Evolutionary conservation across 2,329 filamentous ascomycete species (phyloP).

Genomic region (Amauroascus niger): DNA sequence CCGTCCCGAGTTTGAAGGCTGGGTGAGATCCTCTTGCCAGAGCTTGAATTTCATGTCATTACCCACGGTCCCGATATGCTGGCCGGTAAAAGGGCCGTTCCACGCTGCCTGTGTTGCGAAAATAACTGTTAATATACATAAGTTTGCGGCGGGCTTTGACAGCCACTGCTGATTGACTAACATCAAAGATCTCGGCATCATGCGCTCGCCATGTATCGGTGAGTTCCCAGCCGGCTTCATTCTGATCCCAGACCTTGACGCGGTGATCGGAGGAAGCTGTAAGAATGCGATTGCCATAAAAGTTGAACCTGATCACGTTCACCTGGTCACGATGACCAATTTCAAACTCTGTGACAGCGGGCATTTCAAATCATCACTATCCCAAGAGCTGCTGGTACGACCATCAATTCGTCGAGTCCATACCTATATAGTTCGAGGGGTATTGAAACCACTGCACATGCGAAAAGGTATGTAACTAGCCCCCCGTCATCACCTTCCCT

Average conservation of each 20-base stretch:
- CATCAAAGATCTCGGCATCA: slow-evolving; percentile 80
- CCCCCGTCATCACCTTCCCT: too few relatives aligned
- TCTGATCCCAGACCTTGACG: slow-evolving; percentile 77
- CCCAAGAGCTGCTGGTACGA: not conserved
- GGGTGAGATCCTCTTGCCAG: slow-evolving; percentile 82
- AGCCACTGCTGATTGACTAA: slow-evolving; percentile 31
- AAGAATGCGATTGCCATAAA: slow-evolving; percentile 82
- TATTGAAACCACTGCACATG: too few relatives aligned
- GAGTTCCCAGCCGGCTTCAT: slow-evolving; percentile 65
- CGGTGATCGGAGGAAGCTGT: slow-evolving; percentile 87
- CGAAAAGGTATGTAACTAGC: too few relatives aligned
- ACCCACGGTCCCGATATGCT: slow-evolving; percentile 77
- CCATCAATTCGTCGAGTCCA: not conserved
- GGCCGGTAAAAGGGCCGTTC: slow-evolving; percentile 82
- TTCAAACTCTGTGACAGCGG: slow-evolving; percentile 37
- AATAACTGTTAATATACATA: slow-evolving; percentile 18
- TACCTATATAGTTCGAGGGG: not conserved
- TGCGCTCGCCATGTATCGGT: slow-evolving; percentile 86
- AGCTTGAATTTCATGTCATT: slow-evolving; percentile 84
- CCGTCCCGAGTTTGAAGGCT: slow-evolving; percentile 61
- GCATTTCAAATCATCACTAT: slow-evolving; percentile 21
- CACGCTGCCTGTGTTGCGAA: slow-evolving; percentile 63
- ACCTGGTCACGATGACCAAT: slow-evolving; percentile 54
- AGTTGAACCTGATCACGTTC: slow-evolving; percentile 79
- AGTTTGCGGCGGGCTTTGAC: not conserved